phyloP scores from a whole-genome alignment of 139 green algal genomes.

The Chlorella ohadii region DNA sequence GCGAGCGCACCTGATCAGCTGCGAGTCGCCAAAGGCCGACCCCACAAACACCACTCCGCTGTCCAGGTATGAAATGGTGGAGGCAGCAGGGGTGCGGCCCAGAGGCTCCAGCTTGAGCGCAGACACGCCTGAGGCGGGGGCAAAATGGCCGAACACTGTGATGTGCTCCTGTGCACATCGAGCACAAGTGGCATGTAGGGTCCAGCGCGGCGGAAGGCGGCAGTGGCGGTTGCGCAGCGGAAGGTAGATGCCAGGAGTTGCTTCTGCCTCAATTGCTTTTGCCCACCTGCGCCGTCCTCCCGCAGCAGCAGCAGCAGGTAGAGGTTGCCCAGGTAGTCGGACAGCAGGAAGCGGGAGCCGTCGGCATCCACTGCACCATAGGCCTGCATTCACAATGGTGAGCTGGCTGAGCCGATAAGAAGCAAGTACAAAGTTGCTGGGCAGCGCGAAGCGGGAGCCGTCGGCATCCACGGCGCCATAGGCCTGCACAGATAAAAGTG shows the following conservation, averaged over 20 bases:
- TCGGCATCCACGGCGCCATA: conserved; percentile 79
- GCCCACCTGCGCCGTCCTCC: conserved; percentile 35
- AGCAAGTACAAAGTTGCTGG: conserved; percentile 89
- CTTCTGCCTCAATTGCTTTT: too few species aligned
- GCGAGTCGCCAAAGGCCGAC: conserved; percentile 67
- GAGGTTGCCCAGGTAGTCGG: conserved; percentile 82
- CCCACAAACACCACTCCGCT: conserved; percentile 90
- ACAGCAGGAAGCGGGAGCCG: conserved; percentile 89
- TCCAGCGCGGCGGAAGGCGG: too few species aligned
- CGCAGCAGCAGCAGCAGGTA: conserved; percentile 87
- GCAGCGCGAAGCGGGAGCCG: conserved; percentile 88
- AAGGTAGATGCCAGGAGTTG: too few species aligned
- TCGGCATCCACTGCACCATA: conserved; percentile 81
- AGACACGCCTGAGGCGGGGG: conserved; percentile 48
- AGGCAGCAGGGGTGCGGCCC: conserved; percentile 76
- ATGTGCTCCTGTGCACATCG: too few species aligned
- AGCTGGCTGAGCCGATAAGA: too few species aligned
- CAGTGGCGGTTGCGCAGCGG: too few species aligned
- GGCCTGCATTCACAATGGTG: too few species aligned
- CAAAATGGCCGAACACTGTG: too few species aligned
- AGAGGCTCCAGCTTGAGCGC: conserved; percentile 86
- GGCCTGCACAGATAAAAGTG: conserved; percentile 42
- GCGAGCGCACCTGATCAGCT: conserved; percentile 75
- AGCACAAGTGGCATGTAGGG: too few species aligned
- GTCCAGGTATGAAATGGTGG: conserved; percentile 93